Percentiles rank a stretch among this genome's conserved stretches.
phyloP scores from a whole-genome alignment of 2,329 filamentous ascomycete genomes.

The Fusarium camptoceras region DNA sequence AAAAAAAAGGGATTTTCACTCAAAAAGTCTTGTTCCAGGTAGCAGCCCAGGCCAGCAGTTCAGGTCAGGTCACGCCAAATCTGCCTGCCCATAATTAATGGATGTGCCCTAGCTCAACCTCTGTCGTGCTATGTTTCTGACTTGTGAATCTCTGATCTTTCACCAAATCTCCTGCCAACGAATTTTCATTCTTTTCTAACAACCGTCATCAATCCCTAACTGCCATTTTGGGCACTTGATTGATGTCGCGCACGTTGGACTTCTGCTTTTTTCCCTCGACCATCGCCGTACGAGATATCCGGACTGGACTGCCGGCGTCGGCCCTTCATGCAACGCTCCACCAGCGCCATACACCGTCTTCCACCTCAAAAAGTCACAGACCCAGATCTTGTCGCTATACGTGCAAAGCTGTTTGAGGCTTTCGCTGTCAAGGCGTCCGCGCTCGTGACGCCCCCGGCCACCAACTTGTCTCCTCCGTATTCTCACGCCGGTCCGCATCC shows the following conservation, averaged over 20 bases:
- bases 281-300: neutral
- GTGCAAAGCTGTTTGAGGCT: conserved; percentile 20
- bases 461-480: conserved; percentile 30
- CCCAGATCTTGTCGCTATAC: conserved; percentile 33
- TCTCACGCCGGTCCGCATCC: conserved; percentile 11
- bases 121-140: conserved; percentile 17
- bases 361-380: conserved; percentile 28
- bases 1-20: conserved; percentile 21
- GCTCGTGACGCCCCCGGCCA: conserved; percentile 35
- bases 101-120: conserved; percentile 28
- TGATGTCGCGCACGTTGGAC: conserved; percentile 19
- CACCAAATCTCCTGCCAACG: conserved; percentile 12
- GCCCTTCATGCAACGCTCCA: conserved; percentile 31
- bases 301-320: conserved; percentile 12
- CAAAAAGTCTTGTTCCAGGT: conserved; percentile 9
- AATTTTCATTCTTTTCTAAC: neutral
- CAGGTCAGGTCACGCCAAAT: conserved; percentile 21
- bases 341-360: conserved; percentile 16
- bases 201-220: neutral
- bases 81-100: conserved; percentile 35
- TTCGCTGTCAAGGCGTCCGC: conserved; percentile 29
- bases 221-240: conserved; percentile 24
- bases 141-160: conserved; percentile 17
- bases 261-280: neutral
- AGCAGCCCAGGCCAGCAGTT: neutral